These are phyloP conservation scores for Pythium phragmiticola DNA, from an alignment of 352 stramenopile genomes.

Conservation along the genomic window DNA sequence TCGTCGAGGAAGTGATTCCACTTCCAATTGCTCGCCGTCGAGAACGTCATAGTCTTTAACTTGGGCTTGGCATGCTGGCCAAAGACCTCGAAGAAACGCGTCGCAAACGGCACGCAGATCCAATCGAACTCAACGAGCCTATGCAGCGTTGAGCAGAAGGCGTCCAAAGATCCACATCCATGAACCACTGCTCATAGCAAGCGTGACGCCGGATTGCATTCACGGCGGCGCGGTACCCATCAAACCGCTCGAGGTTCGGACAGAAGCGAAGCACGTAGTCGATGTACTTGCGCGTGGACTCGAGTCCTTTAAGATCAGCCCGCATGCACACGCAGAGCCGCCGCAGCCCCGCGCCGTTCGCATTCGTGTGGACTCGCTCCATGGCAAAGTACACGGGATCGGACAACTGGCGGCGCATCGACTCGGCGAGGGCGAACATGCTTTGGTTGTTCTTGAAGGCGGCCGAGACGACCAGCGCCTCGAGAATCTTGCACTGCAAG, in stretches of 20 bases:
- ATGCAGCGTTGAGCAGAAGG: neutral
- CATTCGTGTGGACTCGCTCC: neutral
- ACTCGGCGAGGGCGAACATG: no score
- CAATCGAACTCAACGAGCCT: slow-evolving; percentile 8
- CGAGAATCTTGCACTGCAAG: neutral
- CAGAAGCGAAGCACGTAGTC: neutral
- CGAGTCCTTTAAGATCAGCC: neutral
- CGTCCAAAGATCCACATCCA: neutral
- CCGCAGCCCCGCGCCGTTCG: no score
- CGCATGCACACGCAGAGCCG: neutral
- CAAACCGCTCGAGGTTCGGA: slow-evolving; percentile 2
- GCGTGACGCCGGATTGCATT: neutral
- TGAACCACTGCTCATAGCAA: slow-evolving; percentile 5
- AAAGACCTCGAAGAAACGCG: slow-evolving; percentile 17
- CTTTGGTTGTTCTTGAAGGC: no score
- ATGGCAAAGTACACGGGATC: neutral
- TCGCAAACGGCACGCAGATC: slow-evolving; percentile 2
- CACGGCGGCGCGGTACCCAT: neutral
- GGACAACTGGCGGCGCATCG: neutral
- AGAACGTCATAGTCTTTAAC: slow-evolving; percentile 1
- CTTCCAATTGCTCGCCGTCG: slow-evolving; percentile 1
- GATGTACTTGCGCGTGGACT: neutral
- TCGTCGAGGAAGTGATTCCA: neutral
- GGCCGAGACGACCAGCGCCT: no score
- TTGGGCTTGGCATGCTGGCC: slow-evolving; percentile 14